phyloP scores from a whole-genome alignment of 352 stramenopile species.

The Globisporangium cylindrosporum region DNA sequence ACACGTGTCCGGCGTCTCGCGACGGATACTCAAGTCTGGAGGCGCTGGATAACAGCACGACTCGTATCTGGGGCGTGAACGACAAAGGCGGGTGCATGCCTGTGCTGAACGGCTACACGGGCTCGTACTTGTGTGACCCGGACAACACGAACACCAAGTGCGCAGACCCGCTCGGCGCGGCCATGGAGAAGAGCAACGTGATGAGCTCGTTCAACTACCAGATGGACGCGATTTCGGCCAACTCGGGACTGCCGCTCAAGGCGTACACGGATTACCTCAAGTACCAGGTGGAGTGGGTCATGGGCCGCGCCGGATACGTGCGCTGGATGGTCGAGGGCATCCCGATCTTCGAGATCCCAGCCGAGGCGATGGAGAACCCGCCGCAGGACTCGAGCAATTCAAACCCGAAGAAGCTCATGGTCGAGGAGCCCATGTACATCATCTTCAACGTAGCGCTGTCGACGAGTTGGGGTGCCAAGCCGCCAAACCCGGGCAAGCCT shows the following conservation, averaged over 20 bases:
- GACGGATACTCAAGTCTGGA: constrained; percentile 50
- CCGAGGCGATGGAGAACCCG: constrained; percentile 42
- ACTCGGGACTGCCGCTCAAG: constrained; percentile 58
- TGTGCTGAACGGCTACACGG: constrained; percentile 60
- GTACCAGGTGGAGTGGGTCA: constrained; percentile 77
- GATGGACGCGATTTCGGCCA: constrained; percentile 71
- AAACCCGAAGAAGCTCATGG: constrained; percentile 62
- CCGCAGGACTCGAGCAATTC: constrained; percentile 38
- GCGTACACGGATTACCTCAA: constrained; percentile 58
- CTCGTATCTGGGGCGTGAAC: constrained; percentile 64
- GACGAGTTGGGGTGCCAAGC: constrained; percentile 29
- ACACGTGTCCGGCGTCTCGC: constrained; percentile 39
- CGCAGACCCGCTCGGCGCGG: constrained; percentile 22
- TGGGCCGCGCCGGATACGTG: constrained; percentile 50
- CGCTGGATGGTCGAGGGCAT: constrained; percentile 69
- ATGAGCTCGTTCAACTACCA: constrained; percentile 66
- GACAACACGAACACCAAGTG: constrained; percentile 54
- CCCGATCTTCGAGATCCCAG: constrained; percentile 85
- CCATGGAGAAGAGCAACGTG: constrained; percentile 40
- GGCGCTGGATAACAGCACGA: constrained; percentile 39
- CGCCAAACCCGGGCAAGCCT: constrained; percentile 34
- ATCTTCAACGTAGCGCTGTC: constrained; percentile 60
- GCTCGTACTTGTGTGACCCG: constrained; percentile 58
- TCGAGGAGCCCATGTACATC: constrained; percentile 50
- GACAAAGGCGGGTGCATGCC: constrained; percentile 60